phyloP scores from a whole-genome alignment of 805 yeast species.

The Kodamaea jinghongensis region DNA sequence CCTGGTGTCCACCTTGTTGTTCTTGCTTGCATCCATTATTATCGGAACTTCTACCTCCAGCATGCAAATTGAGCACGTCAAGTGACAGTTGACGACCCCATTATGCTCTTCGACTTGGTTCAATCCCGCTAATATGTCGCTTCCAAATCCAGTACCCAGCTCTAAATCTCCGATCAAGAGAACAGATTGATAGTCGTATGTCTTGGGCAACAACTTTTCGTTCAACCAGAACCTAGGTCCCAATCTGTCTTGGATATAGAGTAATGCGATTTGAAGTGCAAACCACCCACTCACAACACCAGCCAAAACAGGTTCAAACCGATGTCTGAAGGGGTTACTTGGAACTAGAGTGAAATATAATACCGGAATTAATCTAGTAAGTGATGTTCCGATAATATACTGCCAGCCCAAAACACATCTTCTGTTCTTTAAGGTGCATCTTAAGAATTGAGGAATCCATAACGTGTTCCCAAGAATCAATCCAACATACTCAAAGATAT shows the following conservation, averaged over 20 bases:
- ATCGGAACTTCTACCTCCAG: slow-evolving; percentile 63
- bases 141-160: slow-evolving; percentile 42
- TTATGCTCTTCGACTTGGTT: slow-evolving; percentile 21
- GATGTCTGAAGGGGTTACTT: slow-evolving; percentile 69
- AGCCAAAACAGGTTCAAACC: slow-evolving; percentile 53
- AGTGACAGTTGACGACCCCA: slow-evolving; percentile 39
- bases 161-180: slow-evolving; percentile 60
- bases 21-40: slow-evolving; percentile 9
- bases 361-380: slow-evolving; percentile 63
- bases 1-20: slow-evolving; percentile 20
- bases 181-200: slow-evolving; percentile 79
- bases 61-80: slow-evolving; percentile 93
- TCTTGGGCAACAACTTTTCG: slow-evolving; percentile 67
- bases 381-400: slow-evolving; percentile 67
- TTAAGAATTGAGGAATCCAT: slow-evolving; percentile 86
- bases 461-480: slow-evolving; percentile 59
- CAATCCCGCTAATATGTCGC: slow-evolving; percentile 45
- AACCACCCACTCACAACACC: slow-evolving; percentile 53
- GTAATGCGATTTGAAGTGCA: slow-evolving; percentile 51
- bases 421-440: slow-evolving; percentile 72
- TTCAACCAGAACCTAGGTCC: slow-evolving; percentile 88
- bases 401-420: slow-evolving; percentile 65
- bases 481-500: slow-evolving; percentile 54
- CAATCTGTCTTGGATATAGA: slow-evolving; percentile 60
- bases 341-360: slow-evolving; percentile 53